Evolutionary conservation across 768 basidiomycete species (phyloP).

Genomic region (Saitozyma sp.): DNA sequence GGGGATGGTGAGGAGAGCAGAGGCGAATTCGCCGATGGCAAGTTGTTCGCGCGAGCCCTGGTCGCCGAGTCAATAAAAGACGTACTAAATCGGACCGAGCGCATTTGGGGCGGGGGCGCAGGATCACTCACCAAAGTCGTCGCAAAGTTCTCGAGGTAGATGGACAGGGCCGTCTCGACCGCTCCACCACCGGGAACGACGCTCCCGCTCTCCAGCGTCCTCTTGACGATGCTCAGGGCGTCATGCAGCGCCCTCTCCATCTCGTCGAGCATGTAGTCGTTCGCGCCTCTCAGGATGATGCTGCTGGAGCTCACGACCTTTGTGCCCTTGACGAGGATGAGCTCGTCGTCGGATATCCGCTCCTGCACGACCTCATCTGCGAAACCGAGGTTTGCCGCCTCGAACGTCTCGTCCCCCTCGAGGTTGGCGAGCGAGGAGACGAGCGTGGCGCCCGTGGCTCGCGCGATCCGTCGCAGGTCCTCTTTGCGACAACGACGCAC

Average conservation of each 20-base stretch:
- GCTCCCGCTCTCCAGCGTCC: constrained; percentile 90
- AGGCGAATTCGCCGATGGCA: constrained; percentile 98
- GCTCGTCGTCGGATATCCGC: constrained; percentile 95
- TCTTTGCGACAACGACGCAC: constrained; percentile 97
- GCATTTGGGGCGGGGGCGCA: background rate
- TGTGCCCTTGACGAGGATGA: constrained; percentile 95
- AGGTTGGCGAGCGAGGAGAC: constrained; percentile 91
- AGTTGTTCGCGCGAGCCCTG: constrained; percentile 97
- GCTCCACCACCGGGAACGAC: constrained; percentile 98
- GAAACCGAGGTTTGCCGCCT: constrained; percentile 80
- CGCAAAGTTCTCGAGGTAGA: constrained; percentile 98
- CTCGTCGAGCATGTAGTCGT: constrained; percentile 99
- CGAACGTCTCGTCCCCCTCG: constrained; percentile 97
- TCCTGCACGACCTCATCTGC: constrained; percentile 97
- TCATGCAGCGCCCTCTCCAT: constrained; percentile 98
- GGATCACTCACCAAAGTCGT: constrained; percentile 76
- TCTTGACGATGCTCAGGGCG: constrained; percentile 89
- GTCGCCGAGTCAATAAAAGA: background rate
- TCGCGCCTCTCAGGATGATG: constrained; percentile 91
- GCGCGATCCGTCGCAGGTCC: constrained; percentile 93
- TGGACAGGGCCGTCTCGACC: constrained; percentile 92
- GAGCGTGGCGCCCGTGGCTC: constrained; percentile 91
- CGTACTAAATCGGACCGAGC: background rate
- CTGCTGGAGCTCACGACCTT: constrained; percentile 92
- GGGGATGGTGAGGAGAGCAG: constrained; percentile 87